A percentile compares a stretch with the other conserved stretches of the same genome.
Evolutionary conservation across 2,329 filamentous ascomycete species (phyloP).

Genomic region (Stemphylium beticola): DNA sequence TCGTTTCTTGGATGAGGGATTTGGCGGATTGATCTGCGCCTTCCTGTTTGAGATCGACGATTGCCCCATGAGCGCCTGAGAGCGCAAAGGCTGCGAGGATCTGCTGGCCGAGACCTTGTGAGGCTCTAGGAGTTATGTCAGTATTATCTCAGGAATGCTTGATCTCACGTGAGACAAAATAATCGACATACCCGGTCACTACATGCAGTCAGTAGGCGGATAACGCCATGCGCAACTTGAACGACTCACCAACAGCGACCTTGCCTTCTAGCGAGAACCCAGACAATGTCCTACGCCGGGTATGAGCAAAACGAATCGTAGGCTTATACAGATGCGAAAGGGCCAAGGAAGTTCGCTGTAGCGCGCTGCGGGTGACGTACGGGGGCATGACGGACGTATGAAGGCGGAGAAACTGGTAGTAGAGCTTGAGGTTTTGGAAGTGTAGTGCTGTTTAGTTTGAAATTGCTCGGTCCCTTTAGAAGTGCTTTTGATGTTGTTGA

Average conservation of each 20-base stretch:
- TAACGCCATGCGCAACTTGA: background rate
- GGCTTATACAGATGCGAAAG: background rate
- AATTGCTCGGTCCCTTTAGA: background rate
- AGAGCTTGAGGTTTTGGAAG: too few species aligned
- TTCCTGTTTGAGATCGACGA: constrained; percentile 38
- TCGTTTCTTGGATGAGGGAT: constrained; percentile 14
- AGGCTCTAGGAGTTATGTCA: constrained; percentile 21
- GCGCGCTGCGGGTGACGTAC: constrained; percentile 13
- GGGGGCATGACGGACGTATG: constrained; percentile 10
- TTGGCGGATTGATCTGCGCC: constrained; percentile 20
- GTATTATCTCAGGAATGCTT: background rate
- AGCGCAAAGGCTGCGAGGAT: constrained; percentile 41
- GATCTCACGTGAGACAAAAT: background rate
- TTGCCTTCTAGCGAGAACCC: constrained; percentile 24
- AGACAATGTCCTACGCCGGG: constrained; percentile 17
- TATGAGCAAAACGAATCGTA: constrained; percentile 17
- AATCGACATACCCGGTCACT: constrained; percentile 4
- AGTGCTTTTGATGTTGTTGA: background rate
- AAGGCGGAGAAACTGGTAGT: too few species aligned
- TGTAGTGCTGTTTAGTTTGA: background rate
- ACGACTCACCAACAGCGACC: constrained; percentile 19
- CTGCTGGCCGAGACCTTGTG: constrained; percentile 40
- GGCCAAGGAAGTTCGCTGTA: constrained; percentile 7
- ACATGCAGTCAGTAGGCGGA: background rate
- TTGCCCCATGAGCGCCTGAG: constrained; percentile 41